Evolutionary conservation across 75 land plant species (phyloP), one percentile per base, ranked within the genome.

Genomic region (Cryptomeria japonica): DNA sequence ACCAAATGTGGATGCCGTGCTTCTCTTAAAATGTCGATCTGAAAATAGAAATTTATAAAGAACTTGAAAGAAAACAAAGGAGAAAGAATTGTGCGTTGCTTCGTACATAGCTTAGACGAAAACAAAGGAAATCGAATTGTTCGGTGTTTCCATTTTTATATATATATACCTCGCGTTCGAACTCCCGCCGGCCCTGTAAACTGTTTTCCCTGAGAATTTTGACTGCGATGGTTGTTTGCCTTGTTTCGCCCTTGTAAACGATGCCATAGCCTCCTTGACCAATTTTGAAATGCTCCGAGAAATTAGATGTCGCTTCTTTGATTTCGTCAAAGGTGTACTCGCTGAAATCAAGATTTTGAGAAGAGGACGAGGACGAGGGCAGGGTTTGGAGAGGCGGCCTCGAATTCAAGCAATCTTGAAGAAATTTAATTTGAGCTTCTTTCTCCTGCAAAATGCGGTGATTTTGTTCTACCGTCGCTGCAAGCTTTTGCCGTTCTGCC

Each of bases 161-260:
- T 58, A 0, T 58, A 19, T 58, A 58, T 9, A 93, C 96, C 93
- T 93, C 94, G 49, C 90, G 89, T 56, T 93, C 92, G 84, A 95
- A 93, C 84, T 95, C 93, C 25, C 70, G 79, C 37, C 19, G 87
- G 79, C 93, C 92, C 56, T 92, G 92, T 85, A 90, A 68, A 77
- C 89, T 89, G 84, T 87, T 87, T 0, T 88, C 86, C 86, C 91
- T 85, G 61, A 95, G 79, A 86, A 88, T 87, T 89, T 92, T 95
- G 46, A 95, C 91, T 12, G 91, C 94, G n/a, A 95, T 95, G 49
- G 91, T 91, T 82, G 68, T 92, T 76, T 90, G 88, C 87, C 89
- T 86, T 85, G 95, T 86, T 86, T 92, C 93, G 31, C 96, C 98
- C 87, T 94, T 95, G 89, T 94, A 94, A 22, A 96, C 94, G 87